These are phyloP conservation scores for Glaciozyma antarctica DNA, from an alignment of 768 basidiomycete species.

Conservation along the genomic window DNA sequence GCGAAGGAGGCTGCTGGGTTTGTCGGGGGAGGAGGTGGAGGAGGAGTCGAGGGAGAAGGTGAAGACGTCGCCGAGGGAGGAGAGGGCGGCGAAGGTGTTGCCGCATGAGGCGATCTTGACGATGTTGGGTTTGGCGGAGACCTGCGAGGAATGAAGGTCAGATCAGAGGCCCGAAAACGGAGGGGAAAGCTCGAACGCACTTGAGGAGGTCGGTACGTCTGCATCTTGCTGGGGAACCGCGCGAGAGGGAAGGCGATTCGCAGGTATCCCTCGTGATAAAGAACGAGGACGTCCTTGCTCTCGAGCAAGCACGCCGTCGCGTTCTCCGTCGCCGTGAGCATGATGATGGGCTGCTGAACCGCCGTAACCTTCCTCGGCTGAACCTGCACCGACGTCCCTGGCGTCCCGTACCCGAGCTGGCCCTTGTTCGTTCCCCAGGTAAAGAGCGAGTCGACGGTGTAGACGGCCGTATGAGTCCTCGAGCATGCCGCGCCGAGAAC, in stretches of 20 bases:
- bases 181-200: neutral
- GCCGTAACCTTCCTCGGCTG: slow-evolving; percentile 60
- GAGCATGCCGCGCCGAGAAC: slow-evolving; percentile 78
- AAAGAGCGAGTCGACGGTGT: slow-evolving; percentile 47
- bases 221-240: slow-evolving; percentile 63
- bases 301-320: slow-evolving; percentile 70
- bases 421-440: slow-evolving; percentile 87
- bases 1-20: slow-evolving; percentile 10
- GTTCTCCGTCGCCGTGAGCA: slow-evolving; percentile 67
- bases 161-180: neutral
- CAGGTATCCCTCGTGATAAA: slow-evolving; percentile 65
- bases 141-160: slow-evolving; percentile 27
- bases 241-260: slow-evolving; percentile 75
- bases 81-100: slow-evolving; percentile 69
- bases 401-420: slow-evolving; percentile 57
- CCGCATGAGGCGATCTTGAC: slow-evolving; percentile 71
- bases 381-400: slow-evolving; percentile 33
- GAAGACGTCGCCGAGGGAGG: slow-evolving; percentile 82
- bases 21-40: slow-evolving; percentile 7
- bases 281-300: slow-evolving; percentile 70
- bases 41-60: slow-evolving; percentile 47
- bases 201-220: slow-evolving; percentile 71
- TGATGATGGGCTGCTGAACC: slow-evolving; percentile 58
- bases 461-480: slow-evolving; percentile 72
- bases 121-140: slow-evolving; percentile 59